These are phyloP conservation scores for Drechslerella stenobrocha DNA, from an alignment of 2,329 filamentous ascomycete genomes.

Conservation along the genomic window DNA sequence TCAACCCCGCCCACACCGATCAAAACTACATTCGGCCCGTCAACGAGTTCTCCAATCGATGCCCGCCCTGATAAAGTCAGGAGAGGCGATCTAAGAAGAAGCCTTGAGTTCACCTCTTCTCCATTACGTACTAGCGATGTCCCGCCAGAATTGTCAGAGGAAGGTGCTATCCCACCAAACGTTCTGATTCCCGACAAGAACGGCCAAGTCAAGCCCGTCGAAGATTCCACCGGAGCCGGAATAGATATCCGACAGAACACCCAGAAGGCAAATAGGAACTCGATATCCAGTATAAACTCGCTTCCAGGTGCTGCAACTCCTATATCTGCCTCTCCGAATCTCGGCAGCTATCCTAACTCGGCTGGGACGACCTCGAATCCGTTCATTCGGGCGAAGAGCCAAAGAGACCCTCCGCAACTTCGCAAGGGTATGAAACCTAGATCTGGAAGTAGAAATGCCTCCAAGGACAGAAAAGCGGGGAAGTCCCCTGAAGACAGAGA, in stretches of 20 bases:
- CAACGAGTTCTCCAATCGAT: slow-evolving; percentile 17
- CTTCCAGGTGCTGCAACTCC: slow-evolving; percentile 20
- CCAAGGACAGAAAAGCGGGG: slow-evolving; percentile 35
- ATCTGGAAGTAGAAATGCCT: slow-evolving; percentile 53
- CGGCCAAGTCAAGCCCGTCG: slow-evolving; percentile 4
- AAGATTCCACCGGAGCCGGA: slow-evolving; percentile 12
- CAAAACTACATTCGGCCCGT: slow-evolving; percentile 13
- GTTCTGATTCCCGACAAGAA: slow-evolving; percentile 25
- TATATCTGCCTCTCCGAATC: slow-evolving; percentile 29
- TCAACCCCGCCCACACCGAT: slow-evolving; percentile 26
- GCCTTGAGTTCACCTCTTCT: slow-evolving; percentile 41
- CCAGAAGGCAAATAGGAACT: slow-evolving; percentile 37
- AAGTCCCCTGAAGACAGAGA: slow-evolving; percentile 34
- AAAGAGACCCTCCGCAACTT: slow-evolving; percentile 29
- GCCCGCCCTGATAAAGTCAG: slow-evolving; percentile 30
- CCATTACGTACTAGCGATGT: slow-evolving; percentile 45
- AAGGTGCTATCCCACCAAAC: slow-evolving; percentile 23
- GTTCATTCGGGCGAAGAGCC: slow-evolving; percentile 41
- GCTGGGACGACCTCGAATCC: slow-evolving; percentile 46
- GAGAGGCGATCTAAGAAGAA: slow-evolving; percentile 38
- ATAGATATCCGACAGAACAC: slow-evolving; percentile 16
- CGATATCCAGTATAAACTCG: slow-evolving; percentile 40
- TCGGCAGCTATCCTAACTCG: slow-evolving; percentile 40
- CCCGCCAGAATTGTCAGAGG: slow-evolving; percentile 43
- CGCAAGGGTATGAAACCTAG: slow-evolving; percentile 51